Conservation (phyloP, 805 yeast genomes). For the Metschnikowia matae region DNA sequence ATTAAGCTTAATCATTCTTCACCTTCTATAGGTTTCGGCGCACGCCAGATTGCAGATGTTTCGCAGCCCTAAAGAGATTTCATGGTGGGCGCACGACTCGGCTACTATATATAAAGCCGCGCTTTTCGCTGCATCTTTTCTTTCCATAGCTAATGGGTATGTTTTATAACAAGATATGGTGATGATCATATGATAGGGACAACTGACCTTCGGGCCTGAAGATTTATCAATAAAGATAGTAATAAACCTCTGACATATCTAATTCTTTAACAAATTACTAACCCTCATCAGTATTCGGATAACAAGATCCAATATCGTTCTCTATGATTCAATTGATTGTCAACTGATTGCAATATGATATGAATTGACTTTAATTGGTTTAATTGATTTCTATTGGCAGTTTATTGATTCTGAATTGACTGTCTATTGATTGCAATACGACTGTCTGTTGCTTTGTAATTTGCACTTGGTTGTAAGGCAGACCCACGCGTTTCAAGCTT, state of each 20-base stretch:
- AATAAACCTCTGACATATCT: constrained; percentile 7
- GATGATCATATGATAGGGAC: constrained; percentile 22
- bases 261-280: constrained; percentile 1
- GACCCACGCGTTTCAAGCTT: too few species aligned
- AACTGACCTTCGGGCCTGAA: constrained; percentile 21
- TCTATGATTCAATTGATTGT: too few species aligned
- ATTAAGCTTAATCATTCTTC: neutral
- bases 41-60: neutral
- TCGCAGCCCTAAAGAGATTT: constrained; percentile 3
- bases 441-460: too few species aligned
- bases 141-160: neutral
- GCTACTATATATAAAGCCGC: neutral
- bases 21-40: neutral
- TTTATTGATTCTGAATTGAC: too few species aligned
- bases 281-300: neutral
- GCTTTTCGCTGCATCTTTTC: neutral
- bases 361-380: too few species aligned
- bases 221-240: constrained; percentile 19
- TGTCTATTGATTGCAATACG: too few species aligned
- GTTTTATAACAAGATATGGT: constrained; percentile 1
- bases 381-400: too few species aligned
- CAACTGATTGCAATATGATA: too few species aligned
- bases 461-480: too few species aligned
- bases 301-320: neutral
- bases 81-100: neutral